These are phyloP conservation scores for Funneliformis geosporum DNA, from an alignment of 192 early-diverging fungal genomes.

Conservation along the genomic window DNA sequence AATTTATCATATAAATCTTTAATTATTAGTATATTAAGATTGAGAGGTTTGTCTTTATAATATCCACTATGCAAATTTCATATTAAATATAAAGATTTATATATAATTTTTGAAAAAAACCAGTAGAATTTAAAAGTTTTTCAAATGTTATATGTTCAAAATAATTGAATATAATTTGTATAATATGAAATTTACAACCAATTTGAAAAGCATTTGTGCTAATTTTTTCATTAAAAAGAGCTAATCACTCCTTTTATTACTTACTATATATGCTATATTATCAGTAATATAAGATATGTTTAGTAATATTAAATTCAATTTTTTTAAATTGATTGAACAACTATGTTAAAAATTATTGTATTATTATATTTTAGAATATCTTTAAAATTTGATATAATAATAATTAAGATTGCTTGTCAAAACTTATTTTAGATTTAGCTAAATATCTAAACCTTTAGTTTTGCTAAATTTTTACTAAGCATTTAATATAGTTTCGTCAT, in stretches of 20 bases:
- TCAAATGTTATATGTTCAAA: background rate
- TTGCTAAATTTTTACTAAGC: too few relatives aligned
- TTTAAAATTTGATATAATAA: background rate
- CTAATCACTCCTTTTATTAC: background rate
- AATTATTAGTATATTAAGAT: background rate
- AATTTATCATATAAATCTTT: slow-evolving; percentile 1
- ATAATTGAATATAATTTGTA: background rate
- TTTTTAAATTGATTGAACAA: background rate
- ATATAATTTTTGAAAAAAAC: background rate
- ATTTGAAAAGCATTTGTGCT: background rate
- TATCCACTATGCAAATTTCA: background rate
- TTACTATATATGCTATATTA: background rate
- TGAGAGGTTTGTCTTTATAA: slow-evolving; percentile 10
- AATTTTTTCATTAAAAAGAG: slow-evolving; percentile 7
- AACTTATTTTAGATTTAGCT: too few relatives aligned
- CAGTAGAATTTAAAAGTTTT: background rate
- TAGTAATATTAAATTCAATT: background rate
- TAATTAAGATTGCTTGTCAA: too few relatives aligned
- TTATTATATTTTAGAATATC: background rate
- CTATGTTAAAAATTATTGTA: background rate
- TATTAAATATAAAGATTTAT: background rate
- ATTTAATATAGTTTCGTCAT: too few relatives aligned
- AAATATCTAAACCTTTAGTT: too few relatives aligned
- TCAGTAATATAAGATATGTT: background rate
- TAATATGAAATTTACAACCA: background rate